Evolutionary conservation across 2,329 filamentous ascomycete species (phyloP).

Genomic region (Bimuria novae-zelandiae): DNA sequence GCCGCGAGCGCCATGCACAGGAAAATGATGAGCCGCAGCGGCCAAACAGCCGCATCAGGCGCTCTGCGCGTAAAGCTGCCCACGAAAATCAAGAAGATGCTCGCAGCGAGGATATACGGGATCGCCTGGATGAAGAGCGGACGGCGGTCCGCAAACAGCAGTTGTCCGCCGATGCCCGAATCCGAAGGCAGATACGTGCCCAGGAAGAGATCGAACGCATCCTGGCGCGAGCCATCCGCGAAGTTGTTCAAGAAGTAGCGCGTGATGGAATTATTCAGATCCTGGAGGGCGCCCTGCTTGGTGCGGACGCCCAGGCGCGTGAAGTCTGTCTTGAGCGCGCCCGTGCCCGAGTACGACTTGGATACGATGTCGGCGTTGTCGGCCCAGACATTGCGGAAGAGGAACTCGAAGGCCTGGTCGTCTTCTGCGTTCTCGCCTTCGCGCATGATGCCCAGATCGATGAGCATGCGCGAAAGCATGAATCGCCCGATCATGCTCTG

Average conservation of each 20-base stretch:
- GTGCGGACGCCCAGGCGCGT: slow-evolving; percentile 92
- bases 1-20: slow-evolving; percentile 73
- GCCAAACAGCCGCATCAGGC: slow-evolving; percentile 76
- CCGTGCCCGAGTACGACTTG: slow-evolving; percentile 90
- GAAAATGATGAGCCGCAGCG: slow-evolving; percentile 79
- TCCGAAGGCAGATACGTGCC: slow-evolving; percentile 80
- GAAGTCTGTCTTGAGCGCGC: slow-evolving; percentile 96
- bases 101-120: slow-evolving; percentile 86
- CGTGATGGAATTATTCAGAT: slow-evolving; percentile 84
- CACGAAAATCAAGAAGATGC: slow-evolving; percentile 79
- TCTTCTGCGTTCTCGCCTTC: slow-evolving; percentile 79
- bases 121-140: slow-evolving; percentile 91
- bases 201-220: slow-evolving; percentile 93
- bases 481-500: slow-evolving; percentile 95
- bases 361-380: slow-evolving; percentile 98
- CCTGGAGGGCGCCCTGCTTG: slow-evolving; percentile 79
- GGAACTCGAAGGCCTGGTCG: slow-evolving; percentile 79
- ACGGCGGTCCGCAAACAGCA: slow-evolving; percentile 81
- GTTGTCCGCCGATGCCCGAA: slow-evolving; percentile 69
- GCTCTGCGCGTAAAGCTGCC: slow-evolving; percentile 72
- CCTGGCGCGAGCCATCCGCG: slow-evolving; percentile 87
- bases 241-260: slow-evolving; percentile 96
- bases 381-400: slow-evolving; percentile 98
- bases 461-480: slow-evolving; percentile 85
- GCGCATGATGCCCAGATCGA: slow-evolving; percentile 78